Evolutionary conservation across 352 stramenopile species (phyloP), one percentile per base, ranked within the genome.

Genomic region (Blastocystis sp.): DNA sequence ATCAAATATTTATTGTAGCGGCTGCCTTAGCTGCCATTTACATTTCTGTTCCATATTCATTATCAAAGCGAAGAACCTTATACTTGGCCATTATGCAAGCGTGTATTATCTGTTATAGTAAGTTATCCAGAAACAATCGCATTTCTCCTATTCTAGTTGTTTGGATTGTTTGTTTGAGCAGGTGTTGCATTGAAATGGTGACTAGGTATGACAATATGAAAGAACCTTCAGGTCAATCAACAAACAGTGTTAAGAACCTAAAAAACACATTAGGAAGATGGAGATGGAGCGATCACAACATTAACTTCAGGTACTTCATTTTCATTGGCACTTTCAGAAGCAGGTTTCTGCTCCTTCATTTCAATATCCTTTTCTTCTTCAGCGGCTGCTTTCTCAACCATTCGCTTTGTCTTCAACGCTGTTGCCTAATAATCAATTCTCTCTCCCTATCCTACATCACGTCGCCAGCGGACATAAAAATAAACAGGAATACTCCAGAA

Each of bases 31-130:
- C 73, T 15, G 73, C 48, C 37, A 56, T 84, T 35, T 84, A 84
- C 30, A 84, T 84, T 44, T 84, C 73, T 27, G 73, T 84, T 84
- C 73, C 73, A n/a, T 84, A 84, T 56, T 84, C 73, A 7, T 53
- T 84, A 15, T 68, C 73, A 11, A 84, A 84, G 42, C 51, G 17
- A 17, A 33, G 73, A 44, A 56, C 73, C 51, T 66, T 84, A 5
- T 84, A 68, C 53, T 4, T 84, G 9, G 42, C 73, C 30, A 42
- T 27, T 13, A 68, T 68, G 54, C 73, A 84, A 56, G 73, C 73
- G 5, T 30, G 57, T 13, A 42, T 84, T 24, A 69, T 84, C 22
- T 84, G 73, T 60, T 84, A 84, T 42, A 53, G 30, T 40, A 66
- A 60, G 35, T 37, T 84, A 0, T 84, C 73, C 0, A 54, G 73